These are phyloP conservation scores for Ambrosia trifida DNA, from an alignment of 129 eudicot genomes.

Conservation along the genomic window DNA sequence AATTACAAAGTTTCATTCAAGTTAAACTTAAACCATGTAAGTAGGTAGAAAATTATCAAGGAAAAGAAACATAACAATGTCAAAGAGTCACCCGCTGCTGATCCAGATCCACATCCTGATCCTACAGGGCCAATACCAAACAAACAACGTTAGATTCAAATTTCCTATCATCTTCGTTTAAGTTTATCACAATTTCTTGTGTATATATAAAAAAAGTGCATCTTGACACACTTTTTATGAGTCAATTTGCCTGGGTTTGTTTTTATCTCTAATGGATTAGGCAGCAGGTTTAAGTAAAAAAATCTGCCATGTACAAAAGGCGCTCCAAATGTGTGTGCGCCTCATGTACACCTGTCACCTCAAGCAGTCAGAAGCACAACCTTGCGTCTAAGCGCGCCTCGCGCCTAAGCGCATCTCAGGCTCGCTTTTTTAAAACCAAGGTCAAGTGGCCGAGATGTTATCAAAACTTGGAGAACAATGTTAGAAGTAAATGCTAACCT, in stretches of 20 bases:
- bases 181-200: neutral
- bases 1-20: neutral
- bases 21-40: slow-evolving; percentile 8
- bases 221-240: neutral
- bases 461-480: neutral
- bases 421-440: too few species aligned
- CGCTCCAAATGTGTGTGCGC: too few species aligned
- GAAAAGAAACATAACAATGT: slow-evolving; percentile 10
- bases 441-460: neutral
- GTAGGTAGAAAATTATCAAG: slow-evolving; percentile 19
- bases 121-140: slow-evolving; percentile 14
- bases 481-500: slow-evolving; percentile 28
- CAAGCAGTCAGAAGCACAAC: too few species aligned
- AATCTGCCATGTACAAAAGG: too few species aligned
- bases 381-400: too few species aligned
- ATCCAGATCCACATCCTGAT: neutral
- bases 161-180: neutral
- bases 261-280: neutral
- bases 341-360: too few species aligned
- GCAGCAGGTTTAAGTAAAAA: neutral
- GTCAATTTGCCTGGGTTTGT: neutral
- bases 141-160: slow-evolving; percentile 14
- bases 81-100: slow-evolving; percentile 25
- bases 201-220: neutral
- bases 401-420: too few species aligned